Conservation (phyloP, 192 early-diverging fungal species). For the Dissophora globulifera region DNA sequence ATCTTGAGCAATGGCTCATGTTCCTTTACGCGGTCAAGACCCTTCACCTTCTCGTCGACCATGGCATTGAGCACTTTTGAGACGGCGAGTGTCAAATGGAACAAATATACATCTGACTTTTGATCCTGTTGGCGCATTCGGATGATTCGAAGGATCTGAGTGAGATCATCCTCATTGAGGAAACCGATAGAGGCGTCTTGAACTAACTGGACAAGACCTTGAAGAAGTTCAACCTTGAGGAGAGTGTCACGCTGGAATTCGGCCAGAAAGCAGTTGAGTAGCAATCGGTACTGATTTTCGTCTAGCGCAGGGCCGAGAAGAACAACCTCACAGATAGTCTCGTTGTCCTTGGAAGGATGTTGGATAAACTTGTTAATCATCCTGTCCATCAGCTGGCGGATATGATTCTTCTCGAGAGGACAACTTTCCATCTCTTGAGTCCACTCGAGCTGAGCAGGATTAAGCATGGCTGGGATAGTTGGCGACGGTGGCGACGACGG, state of each 20-base stretch:
- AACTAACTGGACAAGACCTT: neutral
- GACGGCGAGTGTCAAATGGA: neutral
- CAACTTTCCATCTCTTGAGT: neutral
- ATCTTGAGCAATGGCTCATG: neutral
- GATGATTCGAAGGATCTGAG: neutral
- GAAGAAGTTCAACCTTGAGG: neutral
- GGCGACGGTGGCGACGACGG: neutral
- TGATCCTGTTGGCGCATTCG: neutral
- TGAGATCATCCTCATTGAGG: neutral
- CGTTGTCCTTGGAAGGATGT: neutral
- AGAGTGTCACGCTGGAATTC: neutral
- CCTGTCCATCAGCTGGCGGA: neutral
- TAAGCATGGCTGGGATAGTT: neutral
- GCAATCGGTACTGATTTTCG: neutral
- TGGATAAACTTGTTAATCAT: conserved; percentile 2
- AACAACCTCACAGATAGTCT: neutral
- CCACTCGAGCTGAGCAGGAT: neutral
- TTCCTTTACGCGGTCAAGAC: neutral
- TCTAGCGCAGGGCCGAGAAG: neutral
- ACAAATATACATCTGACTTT: neutral
- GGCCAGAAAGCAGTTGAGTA: neutral
- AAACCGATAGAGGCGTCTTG: neutral
- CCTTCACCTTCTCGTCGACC: neutral
- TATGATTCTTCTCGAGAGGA: neutral
- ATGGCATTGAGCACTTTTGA: neutral